These are phyloP conservation scores for Colletotrichum caudatum DNA, from an alignment of 2,329 filamentous ascomycete genomes.

Conservation along the genomic window DNA sequence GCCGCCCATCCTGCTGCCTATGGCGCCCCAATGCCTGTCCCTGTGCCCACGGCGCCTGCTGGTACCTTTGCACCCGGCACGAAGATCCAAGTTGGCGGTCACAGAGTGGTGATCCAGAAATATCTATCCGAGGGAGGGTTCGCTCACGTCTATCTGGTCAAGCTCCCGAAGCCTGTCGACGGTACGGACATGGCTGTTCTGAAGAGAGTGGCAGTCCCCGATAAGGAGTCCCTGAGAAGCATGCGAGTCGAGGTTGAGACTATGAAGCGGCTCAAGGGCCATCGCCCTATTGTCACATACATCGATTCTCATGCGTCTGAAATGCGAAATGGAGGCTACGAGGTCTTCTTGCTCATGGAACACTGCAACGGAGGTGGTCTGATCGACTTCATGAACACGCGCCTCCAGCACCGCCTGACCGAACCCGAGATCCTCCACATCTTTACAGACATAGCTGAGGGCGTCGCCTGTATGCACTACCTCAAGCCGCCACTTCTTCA, in stretches of 20 bases:
- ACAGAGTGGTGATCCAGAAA: conserved; percentile 93
- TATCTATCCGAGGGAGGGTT: conserved; percentile 99
- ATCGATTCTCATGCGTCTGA: conserved; percentile 98
- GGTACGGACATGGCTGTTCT: conserved; percentile 86
- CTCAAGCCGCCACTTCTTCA: conserved; percentile 93
- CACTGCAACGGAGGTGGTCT: conserved; percentile 94
- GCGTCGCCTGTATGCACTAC: conserved; percentile 99
- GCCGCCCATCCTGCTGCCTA: conserved; percentile 57
- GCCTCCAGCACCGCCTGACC: conserved; percentile 93
- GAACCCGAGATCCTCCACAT: conserved; percentile 98
- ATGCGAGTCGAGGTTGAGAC: conserved; percentile 99
- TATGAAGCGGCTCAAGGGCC: conserved; percentile 99
- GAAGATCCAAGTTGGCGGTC: conserved; percentile 94
- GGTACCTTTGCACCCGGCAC: conserved; percentile 94
- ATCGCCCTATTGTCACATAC: conserved; percentile 96
- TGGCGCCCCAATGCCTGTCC: conserved; percentile 56
- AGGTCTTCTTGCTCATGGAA: conserved; percentile 99
- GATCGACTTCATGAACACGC: conserved; percentile 99
- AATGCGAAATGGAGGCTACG: conserved; percentile 90
- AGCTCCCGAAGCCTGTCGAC: conserved; percentile 80
- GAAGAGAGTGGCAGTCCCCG: conserved; percentile 95
- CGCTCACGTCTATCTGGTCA: conserved; percentile 97
- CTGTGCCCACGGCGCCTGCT: conserved; percentile 65
- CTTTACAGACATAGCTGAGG: conserved; percentile 95
- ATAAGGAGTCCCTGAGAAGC: conserved; percentile 92